Conservation (phyloP, 306 rosid genomes). For the cucumber (Cucumis sativus) region DNA sequence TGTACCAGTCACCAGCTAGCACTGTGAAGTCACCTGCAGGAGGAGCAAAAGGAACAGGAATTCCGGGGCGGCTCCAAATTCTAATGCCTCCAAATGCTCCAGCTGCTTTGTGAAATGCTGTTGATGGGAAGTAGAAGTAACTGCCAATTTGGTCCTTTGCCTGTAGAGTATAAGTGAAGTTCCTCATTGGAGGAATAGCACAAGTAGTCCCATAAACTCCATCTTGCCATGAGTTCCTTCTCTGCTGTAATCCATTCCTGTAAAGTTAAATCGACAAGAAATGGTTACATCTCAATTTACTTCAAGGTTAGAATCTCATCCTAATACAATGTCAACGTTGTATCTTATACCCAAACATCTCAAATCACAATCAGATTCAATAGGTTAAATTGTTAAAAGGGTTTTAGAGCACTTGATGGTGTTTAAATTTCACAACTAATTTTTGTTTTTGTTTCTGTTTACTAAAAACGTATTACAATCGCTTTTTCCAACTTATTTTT, state of each 20-base stretch:
- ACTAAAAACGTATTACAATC: background rate
- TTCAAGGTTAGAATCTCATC: background rate
- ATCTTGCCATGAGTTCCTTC: conserved; percentile 88
- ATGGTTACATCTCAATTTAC: background rate
- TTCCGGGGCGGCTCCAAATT: conserved; percentile 83
- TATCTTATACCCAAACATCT: background rate
- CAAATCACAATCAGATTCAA: background rate
- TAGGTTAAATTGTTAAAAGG: background rate
- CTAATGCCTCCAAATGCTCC: conserved; percentile 64
- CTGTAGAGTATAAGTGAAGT: conserved; percentile 47
- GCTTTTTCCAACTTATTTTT: background rate
- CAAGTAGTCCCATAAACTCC: conserved; percentile 54
- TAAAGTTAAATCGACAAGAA: conserved; percentile 9
- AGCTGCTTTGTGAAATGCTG: conserved; percentile 62
- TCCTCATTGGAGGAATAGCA: conserved; percentile 47
- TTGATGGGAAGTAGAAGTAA: conserved; percentile 56
- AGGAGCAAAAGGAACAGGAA: conserved; percentile 90
- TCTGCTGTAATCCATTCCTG: conserved; percentile 89
- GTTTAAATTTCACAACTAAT: background rate
- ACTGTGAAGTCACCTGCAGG: conserved; percentile 73
- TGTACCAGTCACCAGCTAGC: conserved; percentile 93
- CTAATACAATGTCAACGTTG: background rate
- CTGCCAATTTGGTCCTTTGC: conserved; percentile 58
- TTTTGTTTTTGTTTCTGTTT: background rate
- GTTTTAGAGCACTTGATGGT: background rate